Base-by-base conservation (phyloP, 176 grass and related monocot species). In the Alopecurus myosuroides region DNA sequence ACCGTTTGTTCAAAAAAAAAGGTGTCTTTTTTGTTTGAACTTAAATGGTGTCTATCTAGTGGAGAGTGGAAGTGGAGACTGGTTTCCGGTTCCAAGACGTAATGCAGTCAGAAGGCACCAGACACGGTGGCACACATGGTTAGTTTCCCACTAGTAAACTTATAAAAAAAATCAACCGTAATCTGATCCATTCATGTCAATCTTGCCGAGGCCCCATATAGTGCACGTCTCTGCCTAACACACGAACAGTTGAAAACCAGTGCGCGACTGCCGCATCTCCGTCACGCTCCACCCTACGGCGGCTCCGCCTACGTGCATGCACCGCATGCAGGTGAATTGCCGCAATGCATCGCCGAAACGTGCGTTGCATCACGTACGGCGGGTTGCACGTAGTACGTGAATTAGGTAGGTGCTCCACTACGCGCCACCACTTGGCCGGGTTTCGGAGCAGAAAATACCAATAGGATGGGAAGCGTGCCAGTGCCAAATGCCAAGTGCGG, bases 331-430 rank as follows among this genome's bases (percentile, higher is more conserved):
- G 17, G 33, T 7, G 18, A 74, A 44, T 7, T 15, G 39, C 31
- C 1, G 42, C 14, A 34, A 36, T 69, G 66, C 17, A 39, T 71
- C 35, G 33, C 49, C 23, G 49, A 82, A 83, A 83, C 81, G 63
- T 52, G 82, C 22, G 45, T 42, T 31, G 2, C 36, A 70, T 36
- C 48, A 30, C n/a, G n/a, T n/a, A n/a, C 51, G 40, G 79, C 33
- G 13, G 13, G 13, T 3, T 3, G 81, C 14, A 29, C n/a, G 64
- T 66, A 58, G 81, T 9, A 29, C n/a, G 64, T 66, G 44, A 50
- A 64, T 66, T 77, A 33, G 56, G 81, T 22, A 81, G 56, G 71
- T 58, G 71, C 79, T 69, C 85, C 85, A 81, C 55, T 76, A 51
- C 36, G 56, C 25, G 18, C 45, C 5, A 57, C 36, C 85, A 76